phyloP scores from a whole-genome alignment of 1,284 basidiomycete species.

The Ustilago trichophora region DNA sequence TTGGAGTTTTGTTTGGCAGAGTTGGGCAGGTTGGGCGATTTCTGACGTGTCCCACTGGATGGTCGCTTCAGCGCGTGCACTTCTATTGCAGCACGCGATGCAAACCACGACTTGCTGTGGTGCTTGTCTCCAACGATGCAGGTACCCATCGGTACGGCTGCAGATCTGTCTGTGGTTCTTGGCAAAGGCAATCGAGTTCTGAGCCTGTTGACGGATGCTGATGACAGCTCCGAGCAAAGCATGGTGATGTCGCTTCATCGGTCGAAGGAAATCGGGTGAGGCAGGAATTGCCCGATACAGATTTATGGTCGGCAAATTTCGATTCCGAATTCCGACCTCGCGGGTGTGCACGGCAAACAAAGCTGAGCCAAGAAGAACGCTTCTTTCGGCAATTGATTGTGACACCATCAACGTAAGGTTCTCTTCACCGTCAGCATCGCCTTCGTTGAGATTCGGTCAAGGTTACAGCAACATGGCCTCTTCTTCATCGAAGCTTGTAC shows the following conservation, averaged over 20 bases:
- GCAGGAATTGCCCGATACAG: conserved; percentile 1
- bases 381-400: no score
- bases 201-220: no score
- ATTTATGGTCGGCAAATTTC: conserved; percentile 21
- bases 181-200: no score
- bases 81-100: conserved; percentile 1
- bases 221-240: no score
- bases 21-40: conserved; percentile 25
- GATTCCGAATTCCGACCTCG: conserved; percentile 25
- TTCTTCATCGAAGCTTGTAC: conserved; percentile 13
- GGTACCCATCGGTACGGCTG: no score
- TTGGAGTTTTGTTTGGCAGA: conserved; percentile 13
- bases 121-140: background rate
- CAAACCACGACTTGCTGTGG: background rate
- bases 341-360: conserved; percentile 15
- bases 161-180: no score
- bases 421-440: no score
- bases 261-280: background rate
- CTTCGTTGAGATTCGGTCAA: no score
- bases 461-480: no score
- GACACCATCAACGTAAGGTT: no score
- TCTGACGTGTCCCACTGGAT: conserved; percentile 26
- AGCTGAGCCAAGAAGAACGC: conserved; percentile 32
- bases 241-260: no score
- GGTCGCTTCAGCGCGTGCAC: background rate